phyloP scores from a whole-genome alignment of 345 rosid species.

The Geranium rotundifolium region DNA sequence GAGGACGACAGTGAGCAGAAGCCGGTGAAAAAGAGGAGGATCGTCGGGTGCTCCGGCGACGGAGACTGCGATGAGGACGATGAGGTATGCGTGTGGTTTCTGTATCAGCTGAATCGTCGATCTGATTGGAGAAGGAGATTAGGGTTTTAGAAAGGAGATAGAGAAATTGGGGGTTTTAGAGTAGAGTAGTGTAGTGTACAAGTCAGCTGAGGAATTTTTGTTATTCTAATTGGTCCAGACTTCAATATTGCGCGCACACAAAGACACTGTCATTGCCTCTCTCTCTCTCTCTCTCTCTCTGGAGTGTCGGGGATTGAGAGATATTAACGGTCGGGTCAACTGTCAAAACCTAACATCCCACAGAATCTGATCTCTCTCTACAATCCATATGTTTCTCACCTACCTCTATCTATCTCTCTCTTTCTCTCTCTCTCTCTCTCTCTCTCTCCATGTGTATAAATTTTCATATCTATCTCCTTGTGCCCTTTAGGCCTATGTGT shows the following conservation, averaged over 20 bases:
- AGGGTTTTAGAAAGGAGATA: slow-evolving; percentile 13
- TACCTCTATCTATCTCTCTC: slow-evolving; percentile 32
- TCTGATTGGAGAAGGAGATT: slow-evolving; percentile 12
- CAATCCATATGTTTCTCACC: too few relatives aligned
- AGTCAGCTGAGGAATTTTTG: slow-evolving; percentile 13
- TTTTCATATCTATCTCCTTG: slow-evolving; percentile 12
- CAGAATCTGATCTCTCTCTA: slow-evolving; percentile 79
- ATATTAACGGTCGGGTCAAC: slow-evolving; percentile 75
- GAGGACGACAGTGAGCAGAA: slow-evolving; percentile 18
- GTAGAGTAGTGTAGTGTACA: too few relatives aligned
- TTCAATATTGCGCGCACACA: slow-evolving; percentile 10
- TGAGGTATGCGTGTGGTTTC: background rate
- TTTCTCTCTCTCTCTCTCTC: slow-evolving; percentile 25
- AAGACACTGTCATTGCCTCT: background rate
- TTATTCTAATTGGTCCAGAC: slow-evolving; percentile 18
- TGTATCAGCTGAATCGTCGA: too few relatives aligned
- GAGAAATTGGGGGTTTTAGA: slow-evolving; percentile 17
- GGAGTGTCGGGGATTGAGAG: slow-evolving; percentile 20
- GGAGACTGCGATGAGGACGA: too few relatives aligned
- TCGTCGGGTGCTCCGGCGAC: too few relatives aligned
- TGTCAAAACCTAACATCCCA: slow-evolving; percentile 59
- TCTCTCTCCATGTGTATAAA: slow-evolving; percentile 6
- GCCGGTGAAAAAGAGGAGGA: slow-evolving; percentile 36
- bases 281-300: slow-evolving; percentile 11
- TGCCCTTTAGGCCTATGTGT: slow-evolving; percentile 20